Percentiles rank a stretch among this genome's conserved stretches.
Evolutionary conservation across 2,329 filamentous ascomycete genomes (phyloP).

Genomic region (Hymenoscyphus linearis): DNA sequence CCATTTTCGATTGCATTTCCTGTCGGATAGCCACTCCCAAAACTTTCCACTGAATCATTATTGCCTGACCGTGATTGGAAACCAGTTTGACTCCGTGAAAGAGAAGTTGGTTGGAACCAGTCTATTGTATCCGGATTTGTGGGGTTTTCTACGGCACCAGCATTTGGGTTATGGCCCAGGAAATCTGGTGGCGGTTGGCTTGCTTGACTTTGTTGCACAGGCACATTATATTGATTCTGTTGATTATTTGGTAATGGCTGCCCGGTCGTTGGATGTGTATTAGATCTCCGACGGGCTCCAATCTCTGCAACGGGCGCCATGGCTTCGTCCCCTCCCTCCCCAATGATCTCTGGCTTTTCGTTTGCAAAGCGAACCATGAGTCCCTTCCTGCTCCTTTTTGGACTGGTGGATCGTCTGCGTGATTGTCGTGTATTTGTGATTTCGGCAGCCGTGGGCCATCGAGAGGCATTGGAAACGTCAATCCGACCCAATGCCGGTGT

Average conservation of each 20-base stretch:
- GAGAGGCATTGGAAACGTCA: conserved; percentile 43
- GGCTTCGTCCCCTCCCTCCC: conserved; percentile 85
- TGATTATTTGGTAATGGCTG: conserved; percentile 8
- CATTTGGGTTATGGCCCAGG: conserved; percentile 5
- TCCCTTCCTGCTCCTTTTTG: conserved; percentile 53
- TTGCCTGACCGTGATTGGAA: conserved; percentile 26
- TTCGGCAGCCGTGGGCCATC: conserved; percentile 45
- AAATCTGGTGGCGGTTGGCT: background rate
- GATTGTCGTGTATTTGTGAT: conserved; percentile 27
- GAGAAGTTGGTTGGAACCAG: conserved; percentile 45
- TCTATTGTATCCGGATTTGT: conserved; percentile 18
- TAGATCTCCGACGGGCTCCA: conserved; percentile 45
- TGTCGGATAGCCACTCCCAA: background rate
- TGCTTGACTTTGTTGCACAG: background rate
- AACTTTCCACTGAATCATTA: conserved; percentile 6
- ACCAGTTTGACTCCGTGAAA: conserved; percentile 56
- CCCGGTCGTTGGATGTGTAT: conserved; percentile 22
- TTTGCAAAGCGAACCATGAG: conserved; percentile 71
- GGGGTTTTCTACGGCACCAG: background rate
- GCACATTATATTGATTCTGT: background rate
- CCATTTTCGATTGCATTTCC: conserved; percentile 2
- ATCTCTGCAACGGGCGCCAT: conserved; percentile 68
- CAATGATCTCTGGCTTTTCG: conserved; percentile 73
- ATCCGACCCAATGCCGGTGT: conserved; percentile 31
- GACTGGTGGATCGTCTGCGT: conserved; percentile 29